Percentiles rank a stretch among this genome's conserved stretches.
Conservation (phyloP, 202 grass and related monocot species). For the Dendrocalamus latiflorus region DNA sequence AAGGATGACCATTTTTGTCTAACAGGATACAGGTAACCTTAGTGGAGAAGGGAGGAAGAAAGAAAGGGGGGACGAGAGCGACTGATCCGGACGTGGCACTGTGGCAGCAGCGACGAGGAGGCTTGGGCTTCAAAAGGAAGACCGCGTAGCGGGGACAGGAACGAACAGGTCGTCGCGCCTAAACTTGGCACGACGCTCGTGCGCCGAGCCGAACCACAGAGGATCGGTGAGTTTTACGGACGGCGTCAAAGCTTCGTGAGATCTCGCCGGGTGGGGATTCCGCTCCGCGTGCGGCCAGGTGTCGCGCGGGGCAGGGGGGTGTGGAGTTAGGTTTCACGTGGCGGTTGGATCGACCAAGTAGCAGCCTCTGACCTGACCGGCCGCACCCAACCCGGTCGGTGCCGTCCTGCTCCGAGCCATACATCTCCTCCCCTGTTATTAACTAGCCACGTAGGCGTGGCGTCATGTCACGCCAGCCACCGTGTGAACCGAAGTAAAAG, state of each 20-base stretch:
- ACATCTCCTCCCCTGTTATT: background rate
- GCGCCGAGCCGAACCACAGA: background rate
- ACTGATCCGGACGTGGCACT: constrained; percentile 1
- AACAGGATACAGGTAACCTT: no score
- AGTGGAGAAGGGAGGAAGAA: background rate
- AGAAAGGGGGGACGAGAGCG: background rate
- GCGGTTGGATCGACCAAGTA: constrained; percentile 24
- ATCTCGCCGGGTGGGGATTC: constrained; percentile 14
- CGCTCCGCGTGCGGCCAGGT: constrained; percentile 19
- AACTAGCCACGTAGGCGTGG: no score
- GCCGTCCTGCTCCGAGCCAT: background rate
- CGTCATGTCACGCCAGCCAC: no score
- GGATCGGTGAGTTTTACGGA: background rate
- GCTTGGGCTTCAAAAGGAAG: background rate
- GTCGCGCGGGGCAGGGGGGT: background rate
- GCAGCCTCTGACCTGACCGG: background rate
- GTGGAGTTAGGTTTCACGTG: background rate
- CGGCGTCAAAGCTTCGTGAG: background rate
- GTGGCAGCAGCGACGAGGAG: constrained; percentile 6
- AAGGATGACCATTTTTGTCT: no score
- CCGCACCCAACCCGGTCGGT: background rate
- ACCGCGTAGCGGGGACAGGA: constrained; percentile 6
- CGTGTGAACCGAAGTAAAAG: no score
- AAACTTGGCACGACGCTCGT: constrained; percentile 13
- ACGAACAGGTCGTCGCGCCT: background rate